phyloP scores from a whole-genome alignment of 2,329 filamentous ascomycete species.

The Microdochium paspali region DNA sequence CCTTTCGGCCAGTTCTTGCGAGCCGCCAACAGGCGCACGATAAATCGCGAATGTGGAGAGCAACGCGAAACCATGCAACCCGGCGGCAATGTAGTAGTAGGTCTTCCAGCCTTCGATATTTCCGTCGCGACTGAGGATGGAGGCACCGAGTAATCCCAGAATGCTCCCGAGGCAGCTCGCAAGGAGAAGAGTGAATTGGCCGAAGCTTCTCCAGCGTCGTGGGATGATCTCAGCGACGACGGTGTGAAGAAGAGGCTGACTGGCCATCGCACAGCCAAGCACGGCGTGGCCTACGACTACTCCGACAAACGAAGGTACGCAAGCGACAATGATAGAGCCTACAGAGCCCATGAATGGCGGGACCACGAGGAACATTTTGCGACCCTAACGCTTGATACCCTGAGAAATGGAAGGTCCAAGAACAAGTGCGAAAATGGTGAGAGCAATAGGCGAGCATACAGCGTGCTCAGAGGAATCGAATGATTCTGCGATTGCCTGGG shows the following conservation, averaged over 20 bases:
- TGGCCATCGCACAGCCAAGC: conserved; percentile 23
- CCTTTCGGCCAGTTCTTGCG: too few relatives aligned
- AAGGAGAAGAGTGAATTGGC: conserved; percentile 21
- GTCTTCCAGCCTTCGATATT: conserved; percentile 22
- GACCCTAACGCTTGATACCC: conserved; percentile 31
- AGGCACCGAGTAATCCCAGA: conserved; percentile 22
- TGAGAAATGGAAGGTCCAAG: conserved; percentile 25
- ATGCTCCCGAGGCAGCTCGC: conserved; percentile 19
- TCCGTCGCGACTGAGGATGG: conserved; percentile 19
- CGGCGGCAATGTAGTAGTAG: conserved; percentile 24
- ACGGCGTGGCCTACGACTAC: conserved; percentile 26
- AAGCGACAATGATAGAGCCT: conserved; percentile 24
- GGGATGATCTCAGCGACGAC: conserved; percentile 29
- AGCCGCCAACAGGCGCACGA: too few relatives aligned
- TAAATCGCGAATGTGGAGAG: conserved; percentile 12
- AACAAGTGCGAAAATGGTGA: conserved; percentile 26
- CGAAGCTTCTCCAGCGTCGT: conserved; percentile 19
- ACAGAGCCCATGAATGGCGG: conserved; percentile 21
- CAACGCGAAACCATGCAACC: conserved; percentile 13
- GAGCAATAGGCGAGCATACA: conserved; percentile 23
- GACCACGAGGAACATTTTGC: conserved; percentile 27
- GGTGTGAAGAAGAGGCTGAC: conserved; percentile 27
- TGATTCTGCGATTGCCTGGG: background rate
- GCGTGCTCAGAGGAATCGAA: background rate
- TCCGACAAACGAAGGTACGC: conserved; percentile 22